Evolutionary conservation across 768 basidiomycete species (phyloP).

Genomic region (Boletellus emodensis): DNA sequence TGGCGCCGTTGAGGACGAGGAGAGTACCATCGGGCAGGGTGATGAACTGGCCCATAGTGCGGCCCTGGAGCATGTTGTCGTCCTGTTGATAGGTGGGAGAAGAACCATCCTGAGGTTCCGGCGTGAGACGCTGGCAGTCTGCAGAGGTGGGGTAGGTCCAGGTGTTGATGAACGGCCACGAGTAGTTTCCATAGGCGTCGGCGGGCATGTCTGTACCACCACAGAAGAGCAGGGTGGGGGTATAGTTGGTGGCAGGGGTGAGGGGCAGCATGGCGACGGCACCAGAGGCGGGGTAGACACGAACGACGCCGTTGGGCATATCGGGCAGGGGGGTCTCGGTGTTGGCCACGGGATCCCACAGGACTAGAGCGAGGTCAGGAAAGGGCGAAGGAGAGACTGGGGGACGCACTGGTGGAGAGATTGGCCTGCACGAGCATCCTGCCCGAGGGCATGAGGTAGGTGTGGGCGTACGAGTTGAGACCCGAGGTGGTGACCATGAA

Average conservation of each 20-base stretch:
- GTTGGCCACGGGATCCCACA: conserved; percentile 54
- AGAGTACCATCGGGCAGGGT: conserved; percentile 73
- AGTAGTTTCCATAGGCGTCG: conserved; percentile 71
- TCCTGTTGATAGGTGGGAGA: conserved; percentile 60
- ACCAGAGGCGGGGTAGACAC: conserved; percentile 88
- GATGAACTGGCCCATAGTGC: conserved; percentile 93
- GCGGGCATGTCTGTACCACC: conserved; percentile 82
- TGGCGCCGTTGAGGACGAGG: conserved; percentile 78
- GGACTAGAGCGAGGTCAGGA: conserved; percentile 24
- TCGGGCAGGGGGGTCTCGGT: conserved; percentile 59
- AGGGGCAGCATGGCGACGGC: conserved; percentile 88
- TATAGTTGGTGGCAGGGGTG: conserved; percentile 84
- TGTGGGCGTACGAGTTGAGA: conserved; percentile 71
- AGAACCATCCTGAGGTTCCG: conserved; percentile 73
- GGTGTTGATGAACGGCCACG: conserved; percentile 67
- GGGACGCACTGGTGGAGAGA: conserved; percentile 56
- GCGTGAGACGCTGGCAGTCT: conserved; percentile 81
- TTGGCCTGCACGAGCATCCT: conserved; percentile 80
- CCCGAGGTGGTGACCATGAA: conserved; percentile 74
- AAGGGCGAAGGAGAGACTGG: background rate
- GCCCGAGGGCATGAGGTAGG: conserved; percentile 70
- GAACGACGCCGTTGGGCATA: conserved; percentile 70
- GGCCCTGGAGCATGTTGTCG: conserved; percentile 67
- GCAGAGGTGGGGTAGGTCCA: conserved; percentile 65
- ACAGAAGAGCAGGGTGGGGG: conserved; percentile 83